These are phyloP conservation scores for Adansonia rubrostipa DNA, from an alignment of 441 rosid genomes.

Conservation along the genomic window DNA sequence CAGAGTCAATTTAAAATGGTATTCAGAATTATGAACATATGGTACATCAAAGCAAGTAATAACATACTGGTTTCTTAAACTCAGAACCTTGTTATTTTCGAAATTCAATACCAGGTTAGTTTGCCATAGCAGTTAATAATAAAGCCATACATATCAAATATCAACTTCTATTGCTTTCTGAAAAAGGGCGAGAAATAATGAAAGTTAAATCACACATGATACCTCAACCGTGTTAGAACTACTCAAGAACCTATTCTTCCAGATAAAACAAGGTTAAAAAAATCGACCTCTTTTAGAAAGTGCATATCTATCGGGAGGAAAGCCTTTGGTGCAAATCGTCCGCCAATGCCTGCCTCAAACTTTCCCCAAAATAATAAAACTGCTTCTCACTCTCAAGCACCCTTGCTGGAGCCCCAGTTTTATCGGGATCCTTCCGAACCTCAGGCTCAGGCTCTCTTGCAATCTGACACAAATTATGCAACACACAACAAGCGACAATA, in stretches of 20 bases:
- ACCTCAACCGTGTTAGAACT: constrained; percentile 27
- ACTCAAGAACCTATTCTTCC: constrained; percentile 25
- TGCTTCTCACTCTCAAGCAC: constrained; percentile 85
- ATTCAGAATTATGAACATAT: background rate
- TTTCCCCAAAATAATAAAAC: constrained; percentile 71
- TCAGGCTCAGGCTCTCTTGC: constrained; percentile 96
- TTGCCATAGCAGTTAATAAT: background rate
- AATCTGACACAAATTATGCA: constrained; percentile 91
- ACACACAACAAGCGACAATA: constrained; percentile 90
- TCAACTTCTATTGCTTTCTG: constrained; percentile 20
- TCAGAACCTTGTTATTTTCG: background rate
- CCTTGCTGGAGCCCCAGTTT: constrained; percentile 64
- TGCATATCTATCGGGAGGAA: constrained; percentile 55
- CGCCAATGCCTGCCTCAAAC: constrained; percentile 88
- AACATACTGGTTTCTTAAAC: background rate
- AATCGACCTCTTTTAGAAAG: constrained; percentile 13
- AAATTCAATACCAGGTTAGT: constrained; percentile 27
- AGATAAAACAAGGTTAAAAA: constrained; percentile 15
- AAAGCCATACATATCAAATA: background rate
- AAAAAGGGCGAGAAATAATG: background rate
- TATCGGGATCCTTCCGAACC: constrained; percentile 81
- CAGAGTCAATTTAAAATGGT: background rate
- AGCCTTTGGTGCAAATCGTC: constrained; percentile 94
- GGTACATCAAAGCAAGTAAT: background rate
- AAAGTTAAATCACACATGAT: constrained; percentile 8